Percentiles rank a stretch among this genome's conserved stretches.
Evolutionary conservation across 2,329 filamentous ascomycete species (phyloP).

Genomic region (Colletotrichum caudatum): DNA sequence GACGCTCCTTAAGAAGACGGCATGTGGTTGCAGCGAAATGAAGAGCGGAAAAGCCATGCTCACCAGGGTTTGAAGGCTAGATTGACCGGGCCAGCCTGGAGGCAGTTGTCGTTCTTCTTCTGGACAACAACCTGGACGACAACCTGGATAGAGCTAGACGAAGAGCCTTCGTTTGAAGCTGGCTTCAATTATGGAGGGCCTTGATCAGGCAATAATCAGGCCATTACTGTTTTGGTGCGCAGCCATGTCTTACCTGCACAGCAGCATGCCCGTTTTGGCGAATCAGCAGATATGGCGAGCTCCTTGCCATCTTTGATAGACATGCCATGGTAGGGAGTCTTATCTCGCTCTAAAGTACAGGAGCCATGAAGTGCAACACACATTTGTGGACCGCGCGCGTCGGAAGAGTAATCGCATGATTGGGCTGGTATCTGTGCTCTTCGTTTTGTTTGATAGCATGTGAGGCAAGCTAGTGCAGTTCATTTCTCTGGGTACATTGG

Average conservation of each 20-base stretch:
- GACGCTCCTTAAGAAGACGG: background rate
- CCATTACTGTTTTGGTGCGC: background rate
- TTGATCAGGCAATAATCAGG: too few relatives aligned
- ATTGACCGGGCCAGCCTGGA: background rate
- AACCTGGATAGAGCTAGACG: background rate
- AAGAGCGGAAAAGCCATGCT: background rate
- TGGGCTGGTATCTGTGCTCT: too few relatives aligned
- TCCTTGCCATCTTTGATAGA: background rate
- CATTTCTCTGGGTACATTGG: accelerated
- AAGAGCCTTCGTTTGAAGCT: background rate
- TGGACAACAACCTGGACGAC: too few relatives aligned
- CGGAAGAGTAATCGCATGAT: too few relatives aligned
- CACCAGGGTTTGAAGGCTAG: background rate
- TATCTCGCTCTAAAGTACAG: background rate
- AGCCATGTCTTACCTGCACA: too few relatives aligned
- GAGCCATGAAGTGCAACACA: too few relatives aligned
- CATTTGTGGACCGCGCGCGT: too few relatives aligned
- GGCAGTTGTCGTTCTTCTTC: background rate
- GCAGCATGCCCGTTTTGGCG: background rate
- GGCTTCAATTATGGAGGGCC: background rate
- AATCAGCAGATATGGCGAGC: background rate
- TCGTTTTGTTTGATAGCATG: too few relatives aligned
- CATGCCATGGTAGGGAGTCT: background rate
- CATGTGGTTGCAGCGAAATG: background rate
- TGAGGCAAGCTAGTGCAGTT: too few relatives aligned